These are phyloP conservation scores for Talaromyces sp. DNA, from an alignment of 2,329 filamentous ascomycete species.

Conservation along the genomic window DNA sequence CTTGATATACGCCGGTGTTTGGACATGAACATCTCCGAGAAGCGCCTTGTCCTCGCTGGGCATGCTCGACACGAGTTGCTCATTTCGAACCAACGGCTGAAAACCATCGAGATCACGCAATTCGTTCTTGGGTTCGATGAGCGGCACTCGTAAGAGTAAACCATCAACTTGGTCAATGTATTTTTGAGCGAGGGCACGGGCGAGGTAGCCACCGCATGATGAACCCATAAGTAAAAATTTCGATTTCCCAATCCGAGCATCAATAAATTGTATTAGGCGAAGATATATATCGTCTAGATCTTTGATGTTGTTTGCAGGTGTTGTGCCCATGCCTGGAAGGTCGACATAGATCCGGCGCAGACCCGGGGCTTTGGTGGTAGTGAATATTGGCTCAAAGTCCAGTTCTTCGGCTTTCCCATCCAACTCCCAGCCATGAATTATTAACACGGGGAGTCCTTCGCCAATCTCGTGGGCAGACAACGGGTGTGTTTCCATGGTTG, in stretches of 20 bases:
- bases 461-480: conserved; percentile 21
- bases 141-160: conserved; percentile 23
- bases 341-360: conserved; percentile 25
- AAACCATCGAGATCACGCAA: conserved; percentile 23
- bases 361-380: conserved; percentile 11
- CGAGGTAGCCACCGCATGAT: conserved; percentile 26
- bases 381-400: conserved; percentile 27
- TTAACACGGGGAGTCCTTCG: conserved; percentile 22
- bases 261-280: conserved; percentile 23
- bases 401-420: conserved; percentile 17
- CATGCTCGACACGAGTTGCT: conserved; percentile 20
- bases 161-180: conserved; percentile 22
- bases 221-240: conserved; percentile 23
- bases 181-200: conserved; percentile 23
- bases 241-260: conserved; percentile 19
- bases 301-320: conserved; percentile 21
- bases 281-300: conserved; percentile 23
- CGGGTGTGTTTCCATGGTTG: conserved; percentile 13
- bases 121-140: conserved; percentile 21
- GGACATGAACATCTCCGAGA: conserved; percentile 22
- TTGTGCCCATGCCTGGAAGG: conserved; percentile 26
- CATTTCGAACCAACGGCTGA: conserved; percentile 19
- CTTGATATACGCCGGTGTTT: conserved; percentile 23
- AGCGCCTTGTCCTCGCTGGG: conserved; percentile 18
- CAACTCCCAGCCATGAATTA: conserved; percentile 26